Evolutionary conservation across 352 stramenopile genomes (phyloP).

Genomic region (Globisporangium barbulae): DNA sequence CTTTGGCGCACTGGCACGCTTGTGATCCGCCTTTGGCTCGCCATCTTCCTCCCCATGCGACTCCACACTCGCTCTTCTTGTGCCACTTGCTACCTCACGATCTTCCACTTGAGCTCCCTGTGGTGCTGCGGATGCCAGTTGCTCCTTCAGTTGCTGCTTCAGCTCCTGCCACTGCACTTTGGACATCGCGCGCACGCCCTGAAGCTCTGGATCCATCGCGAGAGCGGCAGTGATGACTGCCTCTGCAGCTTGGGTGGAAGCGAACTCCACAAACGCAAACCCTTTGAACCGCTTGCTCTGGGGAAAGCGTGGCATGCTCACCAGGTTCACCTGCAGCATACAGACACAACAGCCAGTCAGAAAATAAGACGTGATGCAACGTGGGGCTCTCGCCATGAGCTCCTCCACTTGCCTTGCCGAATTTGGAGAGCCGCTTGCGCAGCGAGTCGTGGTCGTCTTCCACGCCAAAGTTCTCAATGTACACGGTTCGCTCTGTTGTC

Average conservation of each 20-base stretch:
- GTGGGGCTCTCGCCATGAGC: no score
- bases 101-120: neutral
- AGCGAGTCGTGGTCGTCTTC: constrained; percentile 71
- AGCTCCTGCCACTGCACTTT: constrained; percentile 59
- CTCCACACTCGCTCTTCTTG: neutral
- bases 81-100: neutral
- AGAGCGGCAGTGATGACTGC: constrained; percentile 24
- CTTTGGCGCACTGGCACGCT: neutral
- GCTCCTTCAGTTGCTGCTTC: constrained; percentile 60
- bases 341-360: neutral
- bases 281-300: constrained; percentile 74
- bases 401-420: constrained; percentile 46
- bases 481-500: constrained; percentile 54
- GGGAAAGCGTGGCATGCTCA: constrained; percentile 70
- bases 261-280: constrained; percentile 84
- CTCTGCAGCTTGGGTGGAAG: constrained; percentile 26
- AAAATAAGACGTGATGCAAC: neutral
- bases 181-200: constrained; percentile 48
- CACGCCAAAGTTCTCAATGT: constrained; percentile 65
- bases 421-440: constrained; percentile 44
- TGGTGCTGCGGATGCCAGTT: constrained; percentile 18
- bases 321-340: constrained; percentile 44
- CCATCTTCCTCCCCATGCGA: neutral
- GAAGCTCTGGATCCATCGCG: constrained; percentile 21
- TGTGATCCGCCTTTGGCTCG: neutral